Base-by-base conservation (phyloP, 176 grass and related monocot species). In the Aegilops speltoides region DNA sequence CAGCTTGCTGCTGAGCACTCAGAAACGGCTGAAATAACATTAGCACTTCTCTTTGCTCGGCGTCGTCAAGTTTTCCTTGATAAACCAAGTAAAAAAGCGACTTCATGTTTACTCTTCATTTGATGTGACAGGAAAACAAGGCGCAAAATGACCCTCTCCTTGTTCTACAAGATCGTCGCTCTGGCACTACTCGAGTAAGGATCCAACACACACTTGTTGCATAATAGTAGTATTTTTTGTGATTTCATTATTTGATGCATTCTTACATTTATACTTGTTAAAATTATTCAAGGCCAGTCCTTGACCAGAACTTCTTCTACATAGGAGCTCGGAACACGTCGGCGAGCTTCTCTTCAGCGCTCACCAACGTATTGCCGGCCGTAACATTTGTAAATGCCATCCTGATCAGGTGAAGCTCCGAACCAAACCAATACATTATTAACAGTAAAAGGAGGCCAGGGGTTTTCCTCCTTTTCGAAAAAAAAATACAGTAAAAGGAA, bases 251-350 rank as follows among this genome's bases (percentile, higher is more conserved):
- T 63, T 40, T 38, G 32, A 52, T n/a, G 10, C 26, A 11, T 52
- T 10, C n/a, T 84, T n/a, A 62, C 17, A 38, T 19, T 50, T 84
- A 23, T 24, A 9, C 40, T 38, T 17, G 25, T 19, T 14, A 57
- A 50, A 68, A 88, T 65, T 74, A 9, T 73, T 68, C 7, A 82
- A 98, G 95, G 87, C 95, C 95, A 19, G 95, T 98, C 37, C 93
- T 98, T 69, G 95, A 98, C 85, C 95, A 95, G 84, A 98, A 98
- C 62, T 98, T 98, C 65, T 90, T 95, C 89, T 98, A 98, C 70
- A 92, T 98, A 87, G 95, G 95, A 79, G 82, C 93, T 41, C 93
- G 89, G n/a, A 76, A 83, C 28, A 98, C 95, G 33, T 93, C 89
- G 31, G 95, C 95, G 54, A 95, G 93, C 41, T 98, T 98, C 88